Percentiles rank a stretch among this genome's conserved stretches.
Conservation (phyloP, 2,329 filamentous ascomycete genomes). For the Claviceps citrina region DNA sequence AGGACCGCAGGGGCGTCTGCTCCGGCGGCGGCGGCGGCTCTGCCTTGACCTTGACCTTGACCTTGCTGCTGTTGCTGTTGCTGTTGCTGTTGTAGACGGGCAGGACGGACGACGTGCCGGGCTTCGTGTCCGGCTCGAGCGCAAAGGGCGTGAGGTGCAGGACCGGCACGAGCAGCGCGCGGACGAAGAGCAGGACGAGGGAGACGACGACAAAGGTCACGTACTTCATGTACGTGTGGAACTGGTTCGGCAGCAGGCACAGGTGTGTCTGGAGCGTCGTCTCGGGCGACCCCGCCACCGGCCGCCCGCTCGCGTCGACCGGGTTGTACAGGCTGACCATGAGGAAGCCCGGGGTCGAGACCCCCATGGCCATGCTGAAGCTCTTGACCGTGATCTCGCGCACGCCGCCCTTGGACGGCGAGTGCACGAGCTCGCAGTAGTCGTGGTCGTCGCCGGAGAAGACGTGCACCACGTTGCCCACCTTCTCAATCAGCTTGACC, state of each 20-base stretch:
- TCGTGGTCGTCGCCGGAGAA: conserved; percentile 98
- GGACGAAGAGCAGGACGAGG: conserved; percentile 32
- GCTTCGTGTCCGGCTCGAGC: conserved; percentile 24
- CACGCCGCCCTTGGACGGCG: conserved; percentile 47
- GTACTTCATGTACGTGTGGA: conserved; percentile 72
- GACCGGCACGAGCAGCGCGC: conserved; percentile 42
- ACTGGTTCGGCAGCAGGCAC: conserved; percentile 78
- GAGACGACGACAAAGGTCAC: conserved; percentile 42
- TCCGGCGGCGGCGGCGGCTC: conserved; percentile 15
- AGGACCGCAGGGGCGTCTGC: not conserved
- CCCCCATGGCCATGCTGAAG: conserved; percentile 91
- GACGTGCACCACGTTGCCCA: conserved; percentile 70
- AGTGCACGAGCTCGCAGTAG: conserved; percentile 82
- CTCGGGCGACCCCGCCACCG: conserved; percentile 26
- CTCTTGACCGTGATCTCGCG: conserved; percentile 90
- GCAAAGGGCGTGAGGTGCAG: conserved; percentile 39
- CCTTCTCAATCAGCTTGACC: conserved; percentile 54
- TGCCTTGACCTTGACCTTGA: conserved; percentile 38
- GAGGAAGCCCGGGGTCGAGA: conserved; percentile 72
- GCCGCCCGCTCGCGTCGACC: conserved; percentile 44
- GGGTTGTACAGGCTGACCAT: conserved; percentile 90
- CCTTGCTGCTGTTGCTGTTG: too few species aligned
- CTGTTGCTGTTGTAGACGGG: too few species aligned
- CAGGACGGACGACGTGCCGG: conserved; percentile 10
- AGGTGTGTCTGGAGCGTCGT: conserved; percentile 73